A percentile compares a stretch with the other conserved stretches of the same genome.
These are phyloP conservation scores for Schizochytrium sp. DNA, from an alignment of 108 stramenopile genomes.

Conservation along the genomic window DNA sequence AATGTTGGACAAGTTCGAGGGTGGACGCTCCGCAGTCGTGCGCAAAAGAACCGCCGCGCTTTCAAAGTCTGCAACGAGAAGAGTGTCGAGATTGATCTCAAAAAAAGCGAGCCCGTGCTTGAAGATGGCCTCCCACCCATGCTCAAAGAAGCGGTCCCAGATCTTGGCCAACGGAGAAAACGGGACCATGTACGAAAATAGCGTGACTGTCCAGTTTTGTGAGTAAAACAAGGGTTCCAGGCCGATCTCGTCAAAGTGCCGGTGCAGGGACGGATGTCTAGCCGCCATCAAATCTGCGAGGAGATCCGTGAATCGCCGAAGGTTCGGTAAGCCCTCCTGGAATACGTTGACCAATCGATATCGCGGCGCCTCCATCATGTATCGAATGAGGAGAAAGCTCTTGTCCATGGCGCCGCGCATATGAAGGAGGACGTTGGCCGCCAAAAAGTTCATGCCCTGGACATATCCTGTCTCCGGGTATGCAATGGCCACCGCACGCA, in stretches of 20 bases:
- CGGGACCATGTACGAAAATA: conserved; percentile 7
- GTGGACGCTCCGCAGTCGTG: not conserved
- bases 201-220: not conserved
- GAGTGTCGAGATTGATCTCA: not conserved
- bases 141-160: conserved; percentile 12
- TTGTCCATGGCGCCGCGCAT: not conserved
- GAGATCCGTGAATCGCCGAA: not conserved
- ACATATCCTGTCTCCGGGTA: not conserved
- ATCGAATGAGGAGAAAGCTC: not conserved
- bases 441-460: conserved; percentile 17
- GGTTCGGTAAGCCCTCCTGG: not conserved
- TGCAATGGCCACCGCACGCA: not conserved
- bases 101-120: not conserved
- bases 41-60: not conserved
- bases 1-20: not conserved
- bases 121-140: conserved; percentile 7
- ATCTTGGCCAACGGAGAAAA: not conserved
- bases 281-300: not conserved
- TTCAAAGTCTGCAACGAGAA: not conserved
- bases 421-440: not conserved
- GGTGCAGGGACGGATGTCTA: not conserved
- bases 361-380: not conserved
- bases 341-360: not conserved
- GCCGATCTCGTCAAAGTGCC: not conserved
- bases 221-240: not conserved